Percentiles rank a stretch among this genome's conserved stretches.
Conservation (phyloP, 2,329 filamentous ascomycete species). For the Pseudogymnoascus sp. region DNA sequence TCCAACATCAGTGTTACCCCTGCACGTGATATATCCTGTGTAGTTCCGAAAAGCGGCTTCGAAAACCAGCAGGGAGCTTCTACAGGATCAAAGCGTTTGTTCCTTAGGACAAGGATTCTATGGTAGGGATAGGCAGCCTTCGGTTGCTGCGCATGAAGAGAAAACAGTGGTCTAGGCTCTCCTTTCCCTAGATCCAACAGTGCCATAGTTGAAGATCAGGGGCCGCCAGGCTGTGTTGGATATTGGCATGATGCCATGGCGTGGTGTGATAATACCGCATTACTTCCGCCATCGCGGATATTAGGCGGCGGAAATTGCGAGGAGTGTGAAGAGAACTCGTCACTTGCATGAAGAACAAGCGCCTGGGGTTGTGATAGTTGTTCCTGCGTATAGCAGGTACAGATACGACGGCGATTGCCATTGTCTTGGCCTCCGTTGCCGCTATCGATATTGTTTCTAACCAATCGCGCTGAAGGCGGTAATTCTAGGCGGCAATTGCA, state of each 20-base stretch:
- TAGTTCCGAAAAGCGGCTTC: not conserved
- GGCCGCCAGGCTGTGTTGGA: not conserved
- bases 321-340: not conserved
- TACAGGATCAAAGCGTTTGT: not conserved
- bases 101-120: not conserved
- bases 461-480: not conserved
- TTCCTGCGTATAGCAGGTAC: not conserved
- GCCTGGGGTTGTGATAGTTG: conserved; percentile 5
- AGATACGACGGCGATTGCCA: not conserved
- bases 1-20: not conserved
- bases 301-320: not conserved
- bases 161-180: not conserved
- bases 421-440: not conserved
- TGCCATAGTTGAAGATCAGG: not conserved
- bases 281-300: not conserved
- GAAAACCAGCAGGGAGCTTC: not conserved
- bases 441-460: not conserved
- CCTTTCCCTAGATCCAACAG: not conserved
- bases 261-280: conserved; percentile 4
- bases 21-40: not conserved
- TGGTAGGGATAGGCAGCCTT: not conserved
- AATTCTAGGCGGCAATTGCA: not conserved
- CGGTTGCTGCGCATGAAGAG: not conserved
- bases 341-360: not conserved
- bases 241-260: conserved; percentile 4